Evolutionary conservation across 116 monocot genomes (phyloP).

Genomic region (Phalaenopsis hybrid): DNA sequence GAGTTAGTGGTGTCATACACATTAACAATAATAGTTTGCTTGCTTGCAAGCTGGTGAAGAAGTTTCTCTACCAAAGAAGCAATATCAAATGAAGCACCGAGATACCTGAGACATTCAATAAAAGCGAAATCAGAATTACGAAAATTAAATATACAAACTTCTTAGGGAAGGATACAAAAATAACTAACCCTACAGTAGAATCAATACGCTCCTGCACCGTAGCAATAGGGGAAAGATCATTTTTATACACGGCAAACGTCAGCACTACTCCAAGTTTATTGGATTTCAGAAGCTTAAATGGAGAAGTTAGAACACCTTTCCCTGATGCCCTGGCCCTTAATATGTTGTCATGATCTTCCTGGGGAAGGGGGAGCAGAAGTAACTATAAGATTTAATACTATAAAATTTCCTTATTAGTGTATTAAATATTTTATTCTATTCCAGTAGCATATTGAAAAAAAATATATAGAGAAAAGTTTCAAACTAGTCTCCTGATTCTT

Average conservation of each 20-base stretch:
- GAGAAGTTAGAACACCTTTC: conserved; percentile 85
- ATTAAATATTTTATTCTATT: background rate
- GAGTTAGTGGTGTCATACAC: conserved; percentile 75
- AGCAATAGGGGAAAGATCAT: conserved; percentile 48
- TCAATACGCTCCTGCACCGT: conserved; percentile 57
- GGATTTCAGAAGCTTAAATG: conserved; percentile 83
- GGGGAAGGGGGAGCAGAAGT: conserved; percentile 1
- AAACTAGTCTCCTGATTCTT: no score
- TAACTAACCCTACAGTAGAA: conserved; percentile 57
- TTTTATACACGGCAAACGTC: conserved; percentile 82
- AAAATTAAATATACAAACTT: background rate
- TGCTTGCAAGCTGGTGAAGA: conserved; percentile 85
- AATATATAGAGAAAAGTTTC: no score
- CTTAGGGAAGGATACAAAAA: background rate
- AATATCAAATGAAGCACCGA: conserved; percentile 95
- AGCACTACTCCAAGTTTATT: conserved; percentile 80
- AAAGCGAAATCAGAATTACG: background rate
- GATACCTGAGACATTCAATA: conserved; percentile 41
- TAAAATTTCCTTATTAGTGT: background rate
- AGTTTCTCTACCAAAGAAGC: conserved; percentile 82
- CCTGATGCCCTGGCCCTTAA: conserved; percentile 68
- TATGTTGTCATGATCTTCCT: conserved; percentile 87
- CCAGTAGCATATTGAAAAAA: background rate
- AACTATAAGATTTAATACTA: background rate
- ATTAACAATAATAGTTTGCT: conserved; percentile 76